phyloP scores from a whole-genome alignment of 2,329 filamentous ascomycete genomes.

The Tolypocladium nubicola region DNA sequence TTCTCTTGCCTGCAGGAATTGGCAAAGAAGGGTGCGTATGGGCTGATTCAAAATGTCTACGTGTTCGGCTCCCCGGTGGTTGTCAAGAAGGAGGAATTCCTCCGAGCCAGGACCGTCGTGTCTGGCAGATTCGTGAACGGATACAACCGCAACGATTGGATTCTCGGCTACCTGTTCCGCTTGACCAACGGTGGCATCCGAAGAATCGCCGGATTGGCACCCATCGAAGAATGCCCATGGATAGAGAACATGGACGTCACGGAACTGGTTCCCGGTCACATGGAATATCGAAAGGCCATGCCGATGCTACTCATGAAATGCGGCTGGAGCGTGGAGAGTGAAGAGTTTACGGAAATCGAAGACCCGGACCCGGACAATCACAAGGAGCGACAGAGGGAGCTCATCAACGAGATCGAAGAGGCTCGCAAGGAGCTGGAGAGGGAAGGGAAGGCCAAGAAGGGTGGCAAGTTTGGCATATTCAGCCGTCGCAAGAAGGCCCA shows the following conservation, averaged over 20 bases:
- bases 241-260: slow-evolving; percentile 88
- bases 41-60: slow-evolving; percentile 89
- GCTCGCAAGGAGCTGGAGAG: slow-evolving; percentile 78
- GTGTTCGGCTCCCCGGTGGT: slow-evolving; percentile 89
- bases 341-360: slow-evolving; percentile 94
- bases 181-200: slow-evolving; percentile 88
- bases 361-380: slow-evolving; percentile 96
- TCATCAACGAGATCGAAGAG: slow-evolving; percentile 95
- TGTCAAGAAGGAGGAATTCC: slow-evolving; percentile 81
- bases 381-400: slow-evolving; percentile 72
- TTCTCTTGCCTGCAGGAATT: slow-evolving; percentile 86
- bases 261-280: slow-evolving; percentile 77
- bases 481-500: slow-evolving; percentile 69
- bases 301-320: slow-evolving; percentile 76
- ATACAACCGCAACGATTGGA: slow-evolving; percentile 94
- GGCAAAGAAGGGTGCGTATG: slow-evolving; percentile 70
- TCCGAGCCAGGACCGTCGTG: slow-evolving; percentile 72
- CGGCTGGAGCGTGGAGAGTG: slow-evolving; percentile 83
- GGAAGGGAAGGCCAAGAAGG: slow-evolving; percentile 57
- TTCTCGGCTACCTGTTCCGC: slow-evolving; percentile 89
- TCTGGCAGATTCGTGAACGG: slow-evolving; percentile 91
- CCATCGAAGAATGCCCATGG: slow-evolving; percentile 64
- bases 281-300: slow-evolving; percentile 93
- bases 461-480: slow-evolving; percentile 62
- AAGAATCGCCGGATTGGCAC: slow-evolving; percentile 71